A percentile compares a stretch with the other conserved stretches of the same genome.
phyloP scores from a whole-genome alignment of 2,329 filamentous ascomycete genomes.

The Monilinia laxa region DNA sequence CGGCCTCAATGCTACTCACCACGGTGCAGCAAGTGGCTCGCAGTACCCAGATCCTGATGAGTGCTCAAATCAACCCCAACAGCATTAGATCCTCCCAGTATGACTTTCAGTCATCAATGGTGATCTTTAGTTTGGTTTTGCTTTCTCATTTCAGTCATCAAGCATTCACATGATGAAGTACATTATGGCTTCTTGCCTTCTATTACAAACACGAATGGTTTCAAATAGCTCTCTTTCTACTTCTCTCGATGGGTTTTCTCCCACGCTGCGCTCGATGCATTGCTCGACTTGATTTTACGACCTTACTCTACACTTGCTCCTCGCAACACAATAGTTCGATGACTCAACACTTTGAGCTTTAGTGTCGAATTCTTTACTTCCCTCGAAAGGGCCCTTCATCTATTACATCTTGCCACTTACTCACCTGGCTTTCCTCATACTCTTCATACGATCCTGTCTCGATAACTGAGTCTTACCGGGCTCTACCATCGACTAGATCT shows the following conservation, averaged over 20 bases:
- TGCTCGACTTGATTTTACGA: background rate
- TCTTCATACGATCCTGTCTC: background rate
- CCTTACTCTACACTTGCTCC: background rate
- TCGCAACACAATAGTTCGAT: background rate
- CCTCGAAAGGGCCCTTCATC: background rate
- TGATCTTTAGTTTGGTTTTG: background rate
- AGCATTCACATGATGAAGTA: background rate
- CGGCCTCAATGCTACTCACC: background rate
- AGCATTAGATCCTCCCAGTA: background rate
- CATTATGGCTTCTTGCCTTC: background rate
- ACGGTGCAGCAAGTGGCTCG: background rate
- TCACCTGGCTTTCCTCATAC: background rate
- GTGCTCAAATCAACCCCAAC: background rate
- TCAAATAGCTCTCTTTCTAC: background rate
- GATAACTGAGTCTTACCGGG: background rate
- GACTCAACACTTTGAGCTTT: background rate
- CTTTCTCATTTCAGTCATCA: background rate
- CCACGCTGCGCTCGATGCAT: background rate
- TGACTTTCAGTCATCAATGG: background rate
- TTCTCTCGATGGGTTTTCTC: background rate
- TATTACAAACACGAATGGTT: background rate
- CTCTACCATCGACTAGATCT: background rate
- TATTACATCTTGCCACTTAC: background rate
- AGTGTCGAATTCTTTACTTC: background rate
- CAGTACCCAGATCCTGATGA: conserved; percentile 2